Percentiles rank a stretch among this genome's conserved stretches.
These are phyloP conservation scores for Botrytis byssoidea DNA, from an alignment of 2,329 filamentous ascomycete species.

Conservation along the genomic window DNA sequence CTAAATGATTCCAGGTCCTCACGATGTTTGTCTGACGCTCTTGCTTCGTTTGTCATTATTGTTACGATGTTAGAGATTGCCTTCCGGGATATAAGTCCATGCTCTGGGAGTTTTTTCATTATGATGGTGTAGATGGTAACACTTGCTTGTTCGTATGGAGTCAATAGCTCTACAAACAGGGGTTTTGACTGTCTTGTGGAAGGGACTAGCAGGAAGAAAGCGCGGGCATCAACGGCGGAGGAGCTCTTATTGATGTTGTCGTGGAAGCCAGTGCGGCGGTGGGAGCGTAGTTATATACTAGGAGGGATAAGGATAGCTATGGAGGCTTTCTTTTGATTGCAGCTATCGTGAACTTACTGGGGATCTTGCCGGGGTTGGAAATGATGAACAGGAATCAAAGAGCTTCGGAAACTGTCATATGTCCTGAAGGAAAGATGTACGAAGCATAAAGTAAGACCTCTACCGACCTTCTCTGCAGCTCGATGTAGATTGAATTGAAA, in stretches of 20 bases:
- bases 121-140: neutral
- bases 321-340: too few relatives aligned
- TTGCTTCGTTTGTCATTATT: neutral
- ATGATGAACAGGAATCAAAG: too few relatives aligned
- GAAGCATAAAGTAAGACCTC: neutral
- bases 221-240: neutral
- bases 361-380: too few relatives aligned
- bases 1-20: neutral
- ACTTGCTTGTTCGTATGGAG: neutral
- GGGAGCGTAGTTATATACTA: neutral
- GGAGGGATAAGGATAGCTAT: too few relatives aligned
- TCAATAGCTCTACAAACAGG: neutral
- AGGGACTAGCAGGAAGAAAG: neutral
- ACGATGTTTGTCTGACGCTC: accelerated
- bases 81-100: neutral
- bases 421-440: neutral
- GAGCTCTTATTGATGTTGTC: neutral
- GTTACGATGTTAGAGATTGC: neutral
- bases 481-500: neutral
- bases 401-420: too few relatives aligned
- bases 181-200: neutral
- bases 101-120: neutral
- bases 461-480: neutral
- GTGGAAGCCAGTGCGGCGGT: neutral
- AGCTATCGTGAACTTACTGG: too few relatives aligned